A percentile compares a stretch with the other conserved stretches of the same genome.
These are phyloP conservation scores for Rhizopogon rudus DNA, from an alignment of 768 basidiomycete species.

Conservation along the genomic window DNA sequence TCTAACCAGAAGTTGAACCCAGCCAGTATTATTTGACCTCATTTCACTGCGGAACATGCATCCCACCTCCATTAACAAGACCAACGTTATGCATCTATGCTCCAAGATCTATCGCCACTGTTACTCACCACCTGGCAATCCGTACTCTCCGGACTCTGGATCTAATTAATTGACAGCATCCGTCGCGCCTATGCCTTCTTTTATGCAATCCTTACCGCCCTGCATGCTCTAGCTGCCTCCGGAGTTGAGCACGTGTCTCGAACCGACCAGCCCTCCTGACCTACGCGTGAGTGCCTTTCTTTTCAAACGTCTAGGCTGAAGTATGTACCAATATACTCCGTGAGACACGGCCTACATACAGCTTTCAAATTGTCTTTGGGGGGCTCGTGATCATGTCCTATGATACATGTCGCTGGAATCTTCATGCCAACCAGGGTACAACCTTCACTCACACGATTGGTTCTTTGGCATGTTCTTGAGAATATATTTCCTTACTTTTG, in stretches of 20 bases:
- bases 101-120: neutral
- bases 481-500: neutral
- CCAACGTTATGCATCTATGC: neutral
- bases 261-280: neutral
- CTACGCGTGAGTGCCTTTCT: neutral
- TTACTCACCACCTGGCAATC: neutral
- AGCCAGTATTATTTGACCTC: neutral
- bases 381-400: neutral
- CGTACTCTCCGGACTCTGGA: conserved; percentile 6
- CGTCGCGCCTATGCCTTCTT: conserved; percentile 1
- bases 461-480: neutral
- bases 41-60: neutral
- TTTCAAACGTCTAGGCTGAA: neutral
- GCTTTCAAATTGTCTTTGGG: neutral
- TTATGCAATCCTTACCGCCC: neutral
- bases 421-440: neutral
- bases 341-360: conserved; percentile 1
- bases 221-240: neutral
- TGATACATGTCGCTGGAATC: neutral
- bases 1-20: too few species aligned
- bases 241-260: neutral
- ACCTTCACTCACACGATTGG: neutral
- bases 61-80: neutral
- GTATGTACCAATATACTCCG: conserved; percentile 2
- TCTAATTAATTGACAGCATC: conserved; percentile 1